Base-by-base conservation (phyloP, 441 rosid genomes). In the Daphne laureola region DNA sequence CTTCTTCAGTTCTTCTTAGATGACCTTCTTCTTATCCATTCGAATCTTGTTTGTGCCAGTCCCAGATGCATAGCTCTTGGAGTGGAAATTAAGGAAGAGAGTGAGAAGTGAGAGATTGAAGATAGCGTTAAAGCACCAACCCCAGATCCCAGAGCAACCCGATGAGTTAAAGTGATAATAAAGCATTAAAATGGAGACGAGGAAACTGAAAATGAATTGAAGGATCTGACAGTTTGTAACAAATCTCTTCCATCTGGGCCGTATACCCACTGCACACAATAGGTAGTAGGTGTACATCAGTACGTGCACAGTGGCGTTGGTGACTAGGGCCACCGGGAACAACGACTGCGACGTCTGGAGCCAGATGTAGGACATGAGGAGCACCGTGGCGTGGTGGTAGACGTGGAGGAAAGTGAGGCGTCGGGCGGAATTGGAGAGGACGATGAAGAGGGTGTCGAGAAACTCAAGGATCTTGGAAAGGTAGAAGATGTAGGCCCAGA, bases 321-420 rank as follows among this genome's bases (percentile, higher is more conserved):
- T 79, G 15, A 77, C 60, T 17, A 84, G 62, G 1, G 82, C 88
- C 13, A 79, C 62, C 0, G 86, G 84, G 45, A 79, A 84, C 51
- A 78, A 48, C 0, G 88, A 75, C 67, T 81, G 87, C 9, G 62
- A 45, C 11, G 80, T 79, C 13, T 23, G 15, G 1, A 84, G 54
- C 84, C 86, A 79, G 8, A 79, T 14, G 54, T 77, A 84, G 53
- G 86, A 81, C 87, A 84, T 81, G 26, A 84, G 45, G 4, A 81
- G 46, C 5, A 79, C 88, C 2, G 82, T 70, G 0, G 86, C 69
- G 53, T 84, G 88, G 63, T 81, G 88, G 70, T 79, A 84, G 4
- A 84, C 81, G 67, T 84, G 92, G 75, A 84, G 88, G 67, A 84
- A 84, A 4, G 88, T 75, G 43, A 84, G 73, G 65, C 92, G 65